A percentile compares a stretch with the other conserved stretches of the same genome.
Conservation (phyloP, 2,329 filamentous ascomycete genomes). For the Calycina marina region DNA sequence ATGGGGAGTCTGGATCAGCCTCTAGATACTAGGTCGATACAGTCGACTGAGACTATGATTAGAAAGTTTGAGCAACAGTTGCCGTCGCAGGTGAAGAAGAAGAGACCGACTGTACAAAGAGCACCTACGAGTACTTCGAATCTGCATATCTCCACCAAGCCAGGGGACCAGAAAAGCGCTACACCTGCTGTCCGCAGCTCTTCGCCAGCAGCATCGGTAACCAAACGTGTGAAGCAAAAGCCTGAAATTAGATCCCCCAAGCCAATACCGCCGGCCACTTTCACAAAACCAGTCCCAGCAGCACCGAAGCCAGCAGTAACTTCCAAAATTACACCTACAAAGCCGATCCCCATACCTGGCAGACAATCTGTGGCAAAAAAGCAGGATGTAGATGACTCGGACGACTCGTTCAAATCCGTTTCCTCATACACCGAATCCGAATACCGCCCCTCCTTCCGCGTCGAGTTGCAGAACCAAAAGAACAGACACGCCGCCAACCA, state of each 20-base stretch:
- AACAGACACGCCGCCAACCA: conserved; percentile 5
- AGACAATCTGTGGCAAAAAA: conserved; percentile 1
- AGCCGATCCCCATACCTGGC: conserved; percentile 11
- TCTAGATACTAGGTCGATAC: conserved; percentile 42
- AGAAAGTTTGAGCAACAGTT: conserved; percentile 49
- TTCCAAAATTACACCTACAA: conserved; percentile 6
- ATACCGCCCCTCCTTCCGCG: conserved; percentile 14
- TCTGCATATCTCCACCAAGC: no score
- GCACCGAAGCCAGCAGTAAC: conserved; percentile 4
- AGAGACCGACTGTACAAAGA: conserved; percentile 4
- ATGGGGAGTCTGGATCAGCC: conserved; percentile 19
- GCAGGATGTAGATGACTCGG: conserved; percentile 15
- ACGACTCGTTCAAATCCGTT: conserved; percentile 22
- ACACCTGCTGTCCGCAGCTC: no score
- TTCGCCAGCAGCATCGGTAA: no score
- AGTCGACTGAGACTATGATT: conserved; percentile 49
- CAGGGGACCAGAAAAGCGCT: no score
- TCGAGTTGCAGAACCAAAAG: conserved; percentile 14
- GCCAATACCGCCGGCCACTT: conserved; percentile 4
- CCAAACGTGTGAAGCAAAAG: background rate
- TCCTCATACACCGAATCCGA: conserved; percentile 8
- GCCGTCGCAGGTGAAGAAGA: conserved; percentile 7
- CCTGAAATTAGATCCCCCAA: conserved; percentile 1
- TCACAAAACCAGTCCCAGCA: conserved; percentile 3
- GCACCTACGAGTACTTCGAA: conserved; percentile 4